phyloP scores from a whole-genome alignment of 2,329 filamentous ascomycete species.

The Colletotrichum lentis region DNA sequence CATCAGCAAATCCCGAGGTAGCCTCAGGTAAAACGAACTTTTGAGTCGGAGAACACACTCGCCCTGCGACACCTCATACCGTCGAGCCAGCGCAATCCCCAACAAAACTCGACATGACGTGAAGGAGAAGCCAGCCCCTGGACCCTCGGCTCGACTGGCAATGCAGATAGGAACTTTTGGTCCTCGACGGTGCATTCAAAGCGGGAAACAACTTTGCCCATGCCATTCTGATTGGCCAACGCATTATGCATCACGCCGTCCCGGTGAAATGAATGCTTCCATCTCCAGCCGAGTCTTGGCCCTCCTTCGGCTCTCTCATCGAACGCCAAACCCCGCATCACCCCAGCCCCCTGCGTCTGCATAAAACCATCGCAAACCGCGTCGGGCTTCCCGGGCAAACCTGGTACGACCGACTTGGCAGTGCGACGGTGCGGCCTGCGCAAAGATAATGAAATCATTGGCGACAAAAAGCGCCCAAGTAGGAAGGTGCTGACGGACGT shows the following conservation, averaged over 20 bases:
- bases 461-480: slow-evolving; percentile 10
- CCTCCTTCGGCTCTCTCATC: not conserved
- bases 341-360: not conserved
- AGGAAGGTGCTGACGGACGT: slow-evolving; percentile 21
- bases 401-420: slow-evolving; percentile 25
- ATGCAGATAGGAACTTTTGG: not conserved
- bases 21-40: too few species aligned
- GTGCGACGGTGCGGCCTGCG: slow-evolving; percentile 8
- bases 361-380: not conserved
- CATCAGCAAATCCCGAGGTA: too few species aligned
- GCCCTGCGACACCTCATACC: not conserved
- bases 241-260: not conserved
- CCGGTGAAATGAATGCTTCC: not conserved
- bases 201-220: slow-evolving; percentile 12
- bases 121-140: not conserved
- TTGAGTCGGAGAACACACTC: too few species aligned
- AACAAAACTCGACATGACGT: not conserved
- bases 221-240: slow-evolving; percentile 10
- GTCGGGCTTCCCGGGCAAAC: not conserved
- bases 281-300: slow-evolving; percentile 21
- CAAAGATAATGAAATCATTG: slow-evolving; percentile 1
- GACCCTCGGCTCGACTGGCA: not conserved
- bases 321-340: slow-evolving; percentile 20
- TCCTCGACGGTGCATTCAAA: slow-evolving; percentile 9
- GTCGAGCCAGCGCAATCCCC: not conserved